A percentile compares a stretch with the other conserved stretches of the same genome.
These are phyloP conservation scores for Rheum nobile DNA, from an alignment of 148 eudicot genomes.

Conservation along the genomic window DNA sequence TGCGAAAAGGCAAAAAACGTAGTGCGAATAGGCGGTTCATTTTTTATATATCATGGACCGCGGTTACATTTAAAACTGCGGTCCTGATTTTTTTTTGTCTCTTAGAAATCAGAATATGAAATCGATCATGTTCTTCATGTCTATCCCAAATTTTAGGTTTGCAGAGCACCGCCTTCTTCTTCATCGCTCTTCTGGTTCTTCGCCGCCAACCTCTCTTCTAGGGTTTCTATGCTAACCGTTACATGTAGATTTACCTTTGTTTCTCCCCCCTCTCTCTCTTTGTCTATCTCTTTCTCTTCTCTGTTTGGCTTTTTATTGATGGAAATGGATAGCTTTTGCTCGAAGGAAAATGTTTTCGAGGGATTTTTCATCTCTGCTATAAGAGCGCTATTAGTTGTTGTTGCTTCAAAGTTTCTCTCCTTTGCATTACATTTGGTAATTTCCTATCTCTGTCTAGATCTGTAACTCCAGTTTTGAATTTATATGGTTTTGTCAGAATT, in stretches of 20 bases:
- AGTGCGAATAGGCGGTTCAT: too few species aligned
- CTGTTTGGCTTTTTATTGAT: neutral
- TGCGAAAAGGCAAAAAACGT: too few species aligned
- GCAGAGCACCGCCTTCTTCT: too few species aligned
- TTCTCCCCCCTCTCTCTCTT: neutral
- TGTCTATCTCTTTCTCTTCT: too few species aligned
- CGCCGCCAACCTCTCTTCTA: conserved; percentile 10
- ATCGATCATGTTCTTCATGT: too few species aligned
- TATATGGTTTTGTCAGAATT: neutral
- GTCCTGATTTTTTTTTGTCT: too few species aligned
- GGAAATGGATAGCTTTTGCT: conserved; percentile 3
- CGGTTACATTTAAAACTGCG: too few species aligned
- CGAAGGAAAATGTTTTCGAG: neutral
- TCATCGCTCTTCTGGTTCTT: too few species aligned
- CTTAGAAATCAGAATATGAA: too few species aligned
- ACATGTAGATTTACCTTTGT: neutral
- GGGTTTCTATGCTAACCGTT: conserved; percentile 1
- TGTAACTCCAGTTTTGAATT: neutral
- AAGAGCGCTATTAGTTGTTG: neutral
- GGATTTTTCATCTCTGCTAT: conserved; percentile 7
- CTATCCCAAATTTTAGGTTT: too few species aligned
- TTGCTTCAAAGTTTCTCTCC: conserved; percentile 3
- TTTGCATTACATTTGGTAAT: conserved; percentile 1
- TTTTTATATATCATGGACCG: too few species aligned
- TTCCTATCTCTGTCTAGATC: neutral